Base-by-base conservation (phyloP, 495 filamentous ascomycete species). In the Ramalina peruviana region DNA sequence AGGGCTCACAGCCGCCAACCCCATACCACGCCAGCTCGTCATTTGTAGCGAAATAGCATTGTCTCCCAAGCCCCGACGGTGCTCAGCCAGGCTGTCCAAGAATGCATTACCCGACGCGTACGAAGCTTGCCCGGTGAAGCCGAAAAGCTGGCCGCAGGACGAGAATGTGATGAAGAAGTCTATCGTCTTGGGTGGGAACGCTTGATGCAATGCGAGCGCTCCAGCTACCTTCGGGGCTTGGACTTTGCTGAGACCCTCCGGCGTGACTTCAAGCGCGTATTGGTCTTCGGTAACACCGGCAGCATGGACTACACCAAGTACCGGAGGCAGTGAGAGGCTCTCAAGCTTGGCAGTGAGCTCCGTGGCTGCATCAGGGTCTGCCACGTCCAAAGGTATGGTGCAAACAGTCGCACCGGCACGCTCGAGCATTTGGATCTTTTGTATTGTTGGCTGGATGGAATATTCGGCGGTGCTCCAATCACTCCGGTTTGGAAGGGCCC, bases 301-400 rank as follows among this genome's bases (percentile, higher is more conserved):
- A 0, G 63, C 71, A 49, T 77, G 73, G 6, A 77, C 61, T 4
- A 76, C 65, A 2, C 73, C 73, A 1, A 58, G 58, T 3, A 74
- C 61, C 0, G 56, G 2, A 11, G 66, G 62, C 5, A 68, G 55
- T 15, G 48, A 39, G 2, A 69, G 52, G 0, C 10, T 3, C 25
- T 67, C 61, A 3, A 67, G 50, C 1, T 23, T 48, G 13, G 21
- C 44, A 1, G 21, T 16, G 3, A 69, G 59, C 0, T 57, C 16
- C 1, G 43, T 27, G 4, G 46, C 48, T 0, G 61, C 58, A 15
- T 48, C 49, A 3, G 53, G 17, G 16, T 40, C 27, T 4, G 45
- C 48, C 26, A 68, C 56, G 48, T 69, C 66, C 1, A 64, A 17
- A 12, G 62, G 30, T 13, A 66, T 7, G 2, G 49, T 43, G 49